Evolutionary conservation across 2,329 filamentous ascomycete genomes (phyloP).

Genomic region (Fusarium irregulare): DNA sequence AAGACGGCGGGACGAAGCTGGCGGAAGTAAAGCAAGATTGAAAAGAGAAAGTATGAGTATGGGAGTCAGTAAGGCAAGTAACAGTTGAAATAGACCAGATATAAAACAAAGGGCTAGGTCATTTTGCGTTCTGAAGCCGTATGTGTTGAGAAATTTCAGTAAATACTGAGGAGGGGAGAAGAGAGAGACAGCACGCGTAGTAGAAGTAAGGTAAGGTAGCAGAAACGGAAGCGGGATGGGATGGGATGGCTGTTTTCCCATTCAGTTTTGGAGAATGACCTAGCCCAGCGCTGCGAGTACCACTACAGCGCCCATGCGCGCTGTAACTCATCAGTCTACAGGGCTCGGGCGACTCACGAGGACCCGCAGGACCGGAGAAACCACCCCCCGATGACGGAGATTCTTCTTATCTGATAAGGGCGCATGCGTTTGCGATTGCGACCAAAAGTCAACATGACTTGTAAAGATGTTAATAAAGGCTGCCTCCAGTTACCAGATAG

Average conservation of each 20-base stretch:
- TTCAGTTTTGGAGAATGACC: slow-evolving; percentile 43
- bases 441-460: slow-evolving; percentile 4
- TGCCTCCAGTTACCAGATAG: not conserved
- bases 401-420: slow-evolving; percentile 42
- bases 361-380: slow-evolving; percentile 41
- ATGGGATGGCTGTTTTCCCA: slow-evolving; percentile 32
- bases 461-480: not conserved
- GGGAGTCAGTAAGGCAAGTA: slow-evolving; percentile 29
- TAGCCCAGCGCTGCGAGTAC: slow-evolving; percentile 34
- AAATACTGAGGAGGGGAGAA: slow-evolving; percentile 39
- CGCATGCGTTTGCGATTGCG: slow-evolving; percentile 13
- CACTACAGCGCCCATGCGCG: slow-evolving; percentile 22
- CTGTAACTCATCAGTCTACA: slow-evolving; percentile 15
- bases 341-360: slow-evolving; percentile 14
- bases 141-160: slow-evolving; percentile 29
- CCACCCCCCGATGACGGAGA: slow-evolving; percentile 39
- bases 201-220: slow-evolving; percentile 13
- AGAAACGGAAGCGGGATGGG: slow-evolving; percentile 40
- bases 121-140: slow-evolving; percentile 40
- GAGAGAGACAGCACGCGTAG: slow-evolving; percentile 43
- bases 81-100: slow-evolving; percentile 38
- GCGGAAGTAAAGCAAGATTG: slow-evolving; percentile 29
- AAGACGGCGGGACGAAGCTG: slow-evolving; percentile 38
- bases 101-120: slow-evolving; percentile 38
- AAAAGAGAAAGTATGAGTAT: slow-evolving; percentile 23